Conservation (phyloP, 2,329 filamentous ascomycete genomes). For the Aureobasidium sp. region DNA sequence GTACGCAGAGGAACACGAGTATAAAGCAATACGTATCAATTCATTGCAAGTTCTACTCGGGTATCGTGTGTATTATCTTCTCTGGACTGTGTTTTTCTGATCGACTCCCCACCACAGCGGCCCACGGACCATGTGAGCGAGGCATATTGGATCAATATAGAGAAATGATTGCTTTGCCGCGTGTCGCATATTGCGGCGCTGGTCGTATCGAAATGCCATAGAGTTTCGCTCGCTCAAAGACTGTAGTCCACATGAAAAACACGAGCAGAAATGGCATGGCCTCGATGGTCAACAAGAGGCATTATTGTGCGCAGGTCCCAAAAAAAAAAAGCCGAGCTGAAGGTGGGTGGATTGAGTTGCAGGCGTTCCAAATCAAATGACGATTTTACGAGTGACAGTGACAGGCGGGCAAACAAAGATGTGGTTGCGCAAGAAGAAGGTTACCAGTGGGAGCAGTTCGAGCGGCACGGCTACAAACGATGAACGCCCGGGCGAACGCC, state of each 20-base stretch:
- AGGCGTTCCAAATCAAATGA: not conserved
- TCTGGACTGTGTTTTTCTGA: not conserved
- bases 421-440: constrained; percentile 1
- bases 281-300: not conserved
- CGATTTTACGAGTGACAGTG: not conserved
- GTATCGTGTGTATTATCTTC: too few relatives aligned
- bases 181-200: not conserved
- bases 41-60: too few relatives aligned
- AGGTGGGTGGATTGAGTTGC: not conserved
- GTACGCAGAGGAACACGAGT: too few relatives aligned
- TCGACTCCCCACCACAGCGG: not conserved
- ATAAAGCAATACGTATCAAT: too few relatives aligned
- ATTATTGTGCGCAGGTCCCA: too few relatives aligned
- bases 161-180: not conserved
- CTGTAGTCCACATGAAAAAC: not conserved
- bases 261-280: not conserved
- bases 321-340: not conserved
- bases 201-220: not conserved
- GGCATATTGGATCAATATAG: constrained; percentile 3
- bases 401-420: not conserved
- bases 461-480: not conserved
- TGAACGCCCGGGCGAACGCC: constrained; percentile 4
- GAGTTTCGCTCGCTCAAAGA: not conserved
- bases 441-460: not conserved
- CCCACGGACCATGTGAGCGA: not conserved